Evolutionary conservation across 345 rosid genomes (phyloP).

Genomic region (Murraya koenigii): DNA sequence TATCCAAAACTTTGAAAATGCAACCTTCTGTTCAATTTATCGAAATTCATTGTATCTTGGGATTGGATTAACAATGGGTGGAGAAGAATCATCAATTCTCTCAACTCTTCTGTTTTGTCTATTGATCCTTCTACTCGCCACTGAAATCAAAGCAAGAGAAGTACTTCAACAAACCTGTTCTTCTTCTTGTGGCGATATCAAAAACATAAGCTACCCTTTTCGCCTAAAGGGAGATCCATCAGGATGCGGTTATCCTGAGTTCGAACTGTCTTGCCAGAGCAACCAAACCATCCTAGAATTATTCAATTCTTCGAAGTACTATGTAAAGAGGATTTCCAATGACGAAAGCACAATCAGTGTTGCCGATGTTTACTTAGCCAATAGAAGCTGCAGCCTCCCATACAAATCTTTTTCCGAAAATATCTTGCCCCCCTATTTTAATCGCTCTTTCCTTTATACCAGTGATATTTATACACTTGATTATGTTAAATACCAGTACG

Average conservation of each 20-base stretch:
- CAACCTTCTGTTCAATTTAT: too few species aligned
- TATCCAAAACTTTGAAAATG: too few species aligned
- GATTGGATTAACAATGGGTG: slow-evolving; percentile 5
- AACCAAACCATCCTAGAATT: slow-evolving; percentile 23
- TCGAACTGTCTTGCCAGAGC: slow-evolving; percentile 29
- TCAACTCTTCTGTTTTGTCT: slow-evolving; percentile 8
- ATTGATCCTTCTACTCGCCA: slow-evolving; percentile 4
- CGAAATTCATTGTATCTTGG: too few species aligned
- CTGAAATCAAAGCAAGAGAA: slow-evolving; percentile 15
- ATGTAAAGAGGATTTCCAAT: slow-evolving; percentile 30
- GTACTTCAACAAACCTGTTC: slow-evolving; percentile 22
- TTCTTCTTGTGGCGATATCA: slow-evolving; percentile 37
- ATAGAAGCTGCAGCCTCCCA: slow-evolving; percentile 34
- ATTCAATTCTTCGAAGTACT: slow-evolving; percentile 24
- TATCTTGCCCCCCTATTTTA: too few species aligned
- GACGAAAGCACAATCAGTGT: slow-evolving; percentile 12
- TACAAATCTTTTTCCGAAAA: not conserved
- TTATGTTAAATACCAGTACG: too few species aligned
- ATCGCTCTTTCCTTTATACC: too few species aligned
- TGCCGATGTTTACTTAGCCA: slow-evolving; percentile 35
- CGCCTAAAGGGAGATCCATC: slow-evolving; percentile 32
- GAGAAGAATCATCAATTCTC: not conserved
- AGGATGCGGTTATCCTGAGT: slow-evolving; percentile 28
- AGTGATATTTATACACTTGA: too few species aligned
- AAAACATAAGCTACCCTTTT: slow-evolving; percentile 37